Conservation (phyloP, 2,329 filamentous ascomycete species). For the Cytospora paraplurivora region DNA sequence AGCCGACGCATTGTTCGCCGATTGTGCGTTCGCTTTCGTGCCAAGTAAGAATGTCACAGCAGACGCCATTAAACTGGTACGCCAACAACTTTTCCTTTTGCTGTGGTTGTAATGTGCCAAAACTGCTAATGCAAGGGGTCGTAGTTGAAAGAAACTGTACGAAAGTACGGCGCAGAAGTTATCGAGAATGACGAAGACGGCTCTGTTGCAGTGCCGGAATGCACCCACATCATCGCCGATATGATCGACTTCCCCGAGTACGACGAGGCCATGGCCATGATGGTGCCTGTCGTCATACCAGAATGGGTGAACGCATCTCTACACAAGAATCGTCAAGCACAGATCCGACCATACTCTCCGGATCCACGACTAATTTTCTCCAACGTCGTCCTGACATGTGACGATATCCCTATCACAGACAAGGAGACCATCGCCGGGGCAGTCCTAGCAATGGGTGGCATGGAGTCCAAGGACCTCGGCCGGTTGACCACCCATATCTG, state of each 20-base stretch:
- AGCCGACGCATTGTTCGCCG: constrained; percentile 11
- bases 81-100: background rate
- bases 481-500: constrained; percentile 86
- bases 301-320: constrained; percentile 78
- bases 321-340: constrained; percentile 68
- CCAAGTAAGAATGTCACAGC: constrained; percentile 18
- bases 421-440: constrained; percentile 91
- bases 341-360: constrained; percentile 82
- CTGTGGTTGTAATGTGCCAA: background rate
- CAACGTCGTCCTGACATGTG: constrained; percentile 79
- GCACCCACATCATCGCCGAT: constrained; percentile 64
- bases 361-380: constrained; percentile 91
- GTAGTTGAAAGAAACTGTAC: constrained; percentile 47
- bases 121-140: constrained; percentile 2
- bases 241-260: constrained; percentile 94
- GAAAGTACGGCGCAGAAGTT: constrained; percentile 54
- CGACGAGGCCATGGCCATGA: constrained; percentile 68
- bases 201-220: constrained; percentile 49
- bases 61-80: constrained; percentile 11
- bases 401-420: constrained; percentile 81
- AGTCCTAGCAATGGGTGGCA: constrained; percentile 84
- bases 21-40: constrained; percentile 24
- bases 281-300: constrained; percentile 83
- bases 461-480: constrained; percentile 71
- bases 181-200: constrained; percentile 52